phyloP scores from a whole-genome alignment of 148 eudicot genomes.

The Vaccinium darrowii region DNA sequence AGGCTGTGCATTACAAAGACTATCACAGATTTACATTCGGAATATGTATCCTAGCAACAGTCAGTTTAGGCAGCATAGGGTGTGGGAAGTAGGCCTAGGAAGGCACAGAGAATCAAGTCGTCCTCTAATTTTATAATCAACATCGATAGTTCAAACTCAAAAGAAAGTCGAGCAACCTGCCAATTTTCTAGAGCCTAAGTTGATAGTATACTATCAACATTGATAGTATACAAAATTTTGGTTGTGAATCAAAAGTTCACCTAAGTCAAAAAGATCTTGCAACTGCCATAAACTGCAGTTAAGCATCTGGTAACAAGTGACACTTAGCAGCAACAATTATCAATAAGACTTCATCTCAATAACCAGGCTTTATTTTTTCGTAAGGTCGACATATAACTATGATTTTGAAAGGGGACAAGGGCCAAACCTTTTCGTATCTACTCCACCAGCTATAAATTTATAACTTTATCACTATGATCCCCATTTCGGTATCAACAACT shows the following conservation, averaged over 20 bases:
- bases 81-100: neutral
- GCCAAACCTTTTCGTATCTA: neutral
- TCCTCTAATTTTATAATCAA: neutral
- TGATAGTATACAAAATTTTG: neutral
- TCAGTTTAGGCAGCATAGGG: neutral
- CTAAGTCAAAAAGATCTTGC: neutral
- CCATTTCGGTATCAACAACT: neutral
- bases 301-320: constrained; percentile 4
- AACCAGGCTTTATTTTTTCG: neutral
- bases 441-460: neutral
- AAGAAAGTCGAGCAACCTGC: neutral
- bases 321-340: neutral
- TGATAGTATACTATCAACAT: too few relatives aligned
- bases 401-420: neutral
- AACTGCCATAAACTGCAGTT: neutral
- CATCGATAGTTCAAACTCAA: neutral
- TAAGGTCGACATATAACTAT: neutral
- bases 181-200: too few relatives aligned
- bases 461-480: neutral
- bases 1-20: neutral
- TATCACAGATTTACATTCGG: neutral
- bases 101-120: neutral
- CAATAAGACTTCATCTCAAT: neutral
- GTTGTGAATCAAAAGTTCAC: neutral
- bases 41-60: neutral